Conservation (phyloP, 2,329 filamentous ascomycete species). For the Aspergillus ustus region DNA sequence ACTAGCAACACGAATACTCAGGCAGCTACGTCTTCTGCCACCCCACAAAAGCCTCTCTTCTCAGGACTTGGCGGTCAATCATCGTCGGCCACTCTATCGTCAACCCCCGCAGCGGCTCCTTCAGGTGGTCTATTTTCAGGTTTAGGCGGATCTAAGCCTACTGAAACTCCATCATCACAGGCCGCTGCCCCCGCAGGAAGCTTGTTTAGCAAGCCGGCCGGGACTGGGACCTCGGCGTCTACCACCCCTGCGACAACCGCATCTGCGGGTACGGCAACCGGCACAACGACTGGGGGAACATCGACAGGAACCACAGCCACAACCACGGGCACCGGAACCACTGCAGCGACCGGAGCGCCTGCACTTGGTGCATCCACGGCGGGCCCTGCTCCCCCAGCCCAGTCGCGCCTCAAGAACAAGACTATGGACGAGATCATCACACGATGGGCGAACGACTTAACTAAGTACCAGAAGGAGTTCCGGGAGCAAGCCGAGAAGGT, state of each 20-base stretch:
- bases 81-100: constrained; percentile 36
- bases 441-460: constrained; percentile 91
- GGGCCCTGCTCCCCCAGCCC: constrained; percentile 76
- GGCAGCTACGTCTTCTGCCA: constrained; percentile 35
- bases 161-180: constrained; percentile 33
- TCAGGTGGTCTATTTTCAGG: constrained; percentile 34
- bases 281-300: constrained; percentile 37
- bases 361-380: constrained; percentile 72
- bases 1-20: constrained; percentile 24
- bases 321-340: constrained; percentile 31
- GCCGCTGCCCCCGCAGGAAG: constrained; percentile 25
- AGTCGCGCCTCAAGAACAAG: constrained; percentile 94
- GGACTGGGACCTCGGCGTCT: constrained; percentile 27
- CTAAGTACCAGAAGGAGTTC: constrained; percentile 97
- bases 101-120: constrained; percentile 37
- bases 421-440: constrained; percentile 99
- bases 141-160: constrained; percentile 34
- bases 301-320: constrained; percentile 39
- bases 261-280: constrained; percentile 27
- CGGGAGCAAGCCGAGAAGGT: constrained; percentile 87
- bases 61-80: constrained; percentile 33
- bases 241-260: constrained; percentile 29
- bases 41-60: constrained; percentile 43
- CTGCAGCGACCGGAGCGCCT: constrained; percentile 35
- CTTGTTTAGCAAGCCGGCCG: constrained; percentile 33